A percentile compares a stretch with the other conserved stretches of the same genome.
phyloP scores from a whole-genome alignment of 2,329 filamentous ascomycete species.

The Paracamarosporium sp. region DNA sequence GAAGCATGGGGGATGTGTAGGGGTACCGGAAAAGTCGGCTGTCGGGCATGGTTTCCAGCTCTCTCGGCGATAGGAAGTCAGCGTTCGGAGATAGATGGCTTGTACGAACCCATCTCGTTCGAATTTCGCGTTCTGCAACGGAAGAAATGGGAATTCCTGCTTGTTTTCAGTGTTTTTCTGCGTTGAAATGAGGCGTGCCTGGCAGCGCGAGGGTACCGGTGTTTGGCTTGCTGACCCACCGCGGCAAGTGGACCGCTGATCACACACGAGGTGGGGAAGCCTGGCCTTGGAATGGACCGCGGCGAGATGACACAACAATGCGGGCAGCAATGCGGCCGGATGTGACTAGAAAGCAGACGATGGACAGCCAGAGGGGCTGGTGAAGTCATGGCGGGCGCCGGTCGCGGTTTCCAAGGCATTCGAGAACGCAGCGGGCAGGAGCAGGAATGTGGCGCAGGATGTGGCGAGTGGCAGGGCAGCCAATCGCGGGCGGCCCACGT shows the following conservation, averaged over 20 bases:
- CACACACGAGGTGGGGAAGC: neutral
- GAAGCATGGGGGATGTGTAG: neutral
- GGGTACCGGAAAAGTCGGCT: neutral
- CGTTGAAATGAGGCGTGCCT: neutral
- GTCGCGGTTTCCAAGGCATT: neutral
- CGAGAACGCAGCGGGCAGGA: neutral
- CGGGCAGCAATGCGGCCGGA: neutral
- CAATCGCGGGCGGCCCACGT: neutral
- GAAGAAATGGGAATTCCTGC: neutral
- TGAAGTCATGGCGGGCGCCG: neutral
- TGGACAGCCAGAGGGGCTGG: neutral
- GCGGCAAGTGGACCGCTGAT: slow-evolving; percentile 1
- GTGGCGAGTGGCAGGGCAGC: slow-evolving; percentile 3
- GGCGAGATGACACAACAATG: neutral
- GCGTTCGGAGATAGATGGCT: neutral
- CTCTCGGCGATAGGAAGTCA: neutral
- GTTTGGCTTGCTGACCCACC: neutral
- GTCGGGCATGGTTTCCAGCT: neutral
- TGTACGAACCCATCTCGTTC: too few species aligned
- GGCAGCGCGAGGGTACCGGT: neutral
- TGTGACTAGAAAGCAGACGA: neutral
- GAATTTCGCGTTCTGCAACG: too few species aligned
- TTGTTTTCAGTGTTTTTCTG: neutral
- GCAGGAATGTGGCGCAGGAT: neutral
- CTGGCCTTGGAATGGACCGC: neutral